Base-by-base conservation (phyloP, 2,329 filamentous ascomycete species). In the Albophoma yamanashiensis region DNA sequence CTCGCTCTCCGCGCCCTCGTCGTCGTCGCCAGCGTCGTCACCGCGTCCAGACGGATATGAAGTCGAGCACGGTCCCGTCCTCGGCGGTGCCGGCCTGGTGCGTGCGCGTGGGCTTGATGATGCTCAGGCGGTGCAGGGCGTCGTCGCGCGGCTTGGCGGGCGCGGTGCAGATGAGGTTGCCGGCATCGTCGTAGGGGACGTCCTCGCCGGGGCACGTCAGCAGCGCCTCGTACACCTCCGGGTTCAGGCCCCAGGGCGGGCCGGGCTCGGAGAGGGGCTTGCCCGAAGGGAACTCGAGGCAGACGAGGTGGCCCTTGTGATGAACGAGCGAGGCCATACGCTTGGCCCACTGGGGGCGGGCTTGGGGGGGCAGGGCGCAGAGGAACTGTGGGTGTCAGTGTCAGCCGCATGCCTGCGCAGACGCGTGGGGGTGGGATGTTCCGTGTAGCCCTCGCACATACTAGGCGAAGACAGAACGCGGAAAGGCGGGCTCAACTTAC, bases 201-300 rank as follows among this genome's bases (percentile, higher is more conserved):
- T 86, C 80, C 64, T 86, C 79, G 1, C 90, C 90, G 0, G 91
- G 91, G 56, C 82, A 79, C 59, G 80, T 80, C 50, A 96, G 79
- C 66, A 93, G 85, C 63, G 85, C 86, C 67, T 85, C 76, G 71
- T 95, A 94, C 36, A 89, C 82, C 62, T 85, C 81, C 0, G 88
- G 81, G 15, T 84, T 82, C 47, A 90, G 74, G 9, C 86, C 84
- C 79, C 84, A 92, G 1, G 91, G 91, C 15, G 91, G 91, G 0
- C 91, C 91, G 12, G 79, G 79, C 12, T 81, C 78, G 14, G 77
- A 78, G 12, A 87, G 80, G 50, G 84, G 79, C 71, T 92, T 94
- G 62, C 83, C 81, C 1, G 87, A 85, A 12, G 91, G 91, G 70
- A 89, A 95, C 70, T 96, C 91, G 62, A 96, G 80, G 73, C 84